phyloP scores from a whole-genome alignment of 2,329 filamentous ascomycete species.

The Phyllosticta citrichinensis region DNA sequence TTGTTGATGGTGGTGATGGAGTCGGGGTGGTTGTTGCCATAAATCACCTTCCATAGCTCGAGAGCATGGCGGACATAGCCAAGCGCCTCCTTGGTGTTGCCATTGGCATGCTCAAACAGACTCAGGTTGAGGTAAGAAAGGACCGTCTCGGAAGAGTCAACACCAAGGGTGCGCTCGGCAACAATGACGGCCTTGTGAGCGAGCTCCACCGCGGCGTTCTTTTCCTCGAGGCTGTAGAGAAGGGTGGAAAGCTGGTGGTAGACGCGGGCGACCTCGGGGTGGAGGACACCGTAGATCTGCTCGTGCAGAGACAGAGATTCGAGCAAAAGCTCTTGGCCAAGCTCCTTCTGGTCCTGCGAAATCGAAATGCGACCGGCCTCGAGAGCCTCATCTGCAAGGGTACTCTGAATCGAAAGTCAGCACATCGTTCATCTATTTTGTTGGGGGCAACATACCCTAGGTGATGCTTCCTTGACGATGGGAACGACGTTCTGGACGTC shows the following conservation, averaged over 20 bases:
- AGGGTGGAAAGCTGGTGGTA: slow-evolving; percentile 94
- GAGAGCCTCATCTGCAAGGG: slow-evolving; percentile 87
- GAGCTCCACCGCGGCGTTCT: slow-evolving; percentile 87
- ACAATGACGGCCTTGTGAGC: slow-evolving; percentile 95
- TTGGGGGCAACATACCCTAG: slow-evolving; percentile 39
- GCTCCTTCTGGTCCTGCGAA: slow-evolving; percentile 85
- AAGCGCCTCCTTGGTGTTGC: slow-evolving; percentile 81
- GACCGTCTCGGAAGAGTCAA: slow-evolving; percentile 89
- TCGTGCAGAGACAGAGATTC: slow-evolving; percentile 94
- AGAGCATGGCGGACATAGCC: slow-evolving; percentile 86
- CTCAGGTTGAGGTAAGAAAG: slow-evolving; percentile 93
- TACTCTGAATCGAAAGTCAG: slow-evolving; percentile 40
- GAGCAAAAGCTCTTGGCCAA: slow-evolving; percentile 90
- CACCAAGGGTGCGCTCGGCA: slow-evolving; percentile 82
- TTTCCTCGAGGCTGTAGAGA: slow-evolving; percentile 97
- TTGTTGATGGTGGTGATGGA: slow-evolving; percentile 99
- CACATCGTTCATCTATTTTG: not conserved
- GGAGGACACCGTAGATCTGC: slow-evolving; percentile 95
- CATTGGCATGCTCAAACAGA: slow-evolving; percentile 83
- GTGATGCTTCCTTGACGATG: slow-evolving; percentile 86
- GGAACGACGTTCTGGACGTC: slow-evolving; percentile 92
- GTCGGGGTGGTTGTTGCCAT: slow-evolving; percentile 86
- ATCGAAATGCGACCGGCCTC: slow-evolving; percentile 96
- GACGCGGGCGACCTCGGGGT: slow-evolving; percentile 88
- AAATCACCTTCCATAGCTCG: slow-evolving; percentile 94